Evolutionary conservation across 441 rosid genomes (phyloP), one percentile per base, ranked within the genome.

Genomic region (Arabidopsis hybrid): DNA sequence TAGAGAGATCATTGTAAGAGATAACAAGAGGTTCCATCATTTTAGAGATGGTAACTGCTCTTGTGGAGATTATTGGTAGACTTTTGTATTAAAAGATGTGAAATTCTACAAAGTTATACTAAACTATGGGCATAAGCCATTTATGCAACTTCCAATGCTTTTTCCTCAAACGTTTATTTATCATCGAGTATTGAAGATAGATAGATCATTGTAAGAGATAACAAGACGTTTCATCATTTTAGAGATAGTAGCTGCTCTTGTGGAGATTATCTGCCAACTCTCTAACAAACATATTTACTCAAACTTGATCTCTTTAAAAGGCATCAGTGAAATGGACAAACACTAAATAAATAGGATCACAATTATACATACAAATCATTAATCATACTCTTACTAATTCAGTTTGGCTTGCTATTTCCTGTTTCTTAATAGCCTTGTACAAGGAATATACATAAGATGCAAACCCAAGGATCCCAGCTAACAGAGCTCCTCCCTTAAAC

Each of bases 21-120:
- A 90, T 77, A 77, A 69, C 74, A 86, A 83, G 75, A 82, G 91
- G 42, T 88, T 88, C 76, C 96, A 88, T 76, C 86, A 82, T 81
- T 89, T 89, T 82, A 86, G 78, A 76, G 78, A 86, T 72, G 92
- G 92, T 34, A 55, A 26, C 64, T 89, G 93, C 53, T 84, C 91
- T 0, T 89, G 90, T 26, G 69, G 86, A 60, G 88, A 88, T 77
- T 81, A 81, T 76, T 89, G 91, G 95, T 89, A 74, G 36, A 18
- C 0, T 12, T 21, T 52, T 55, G 72, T 45, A 59, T 65, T 42
- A 73, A 34, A 63, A 61, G 17, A 7, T 10, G 7, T 42, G 34
- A 11, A 11, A 6, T 42, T 60, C 50, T 39, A 18, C 9, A 2
- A 18, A 39, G 3, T 60, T 39, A 4, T n/a, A 21, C 8, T 21